phyloP scores from a whole-genome alignment of 768 basidiomycete species.

The Strobilomyces dryophilus region DNA sequence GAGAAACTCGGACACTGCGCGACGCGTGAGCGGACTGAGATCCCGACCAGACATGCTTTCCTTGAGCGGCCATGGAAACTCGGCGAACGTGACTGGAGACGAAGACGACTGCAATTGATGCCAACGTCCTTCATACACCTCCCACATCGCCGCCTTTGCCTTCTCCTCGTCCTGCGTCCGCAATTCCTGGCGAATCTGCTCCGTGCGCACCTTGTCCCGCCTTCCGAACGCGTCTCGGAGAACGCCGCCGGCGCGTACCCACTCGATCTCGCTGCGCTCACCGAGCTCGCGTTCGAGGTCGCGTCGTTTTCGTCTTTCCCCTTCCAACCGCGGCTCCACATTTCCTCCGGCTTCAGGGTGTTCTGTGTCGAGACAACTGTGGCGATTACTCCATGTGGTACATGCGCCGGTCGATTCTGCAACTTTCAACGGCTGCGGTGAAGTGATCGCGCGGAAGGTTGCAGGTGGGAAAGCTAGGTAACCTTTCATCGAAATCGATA shows the following conservation, averaged over 20 bases:
- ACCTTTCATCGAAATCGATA: constrained; percentile 23
- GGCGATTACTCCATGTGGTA: background rate
- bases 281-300: constrained; percentile 40
- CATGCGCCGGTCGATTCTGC: background rate
- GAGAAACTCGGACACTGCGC: constrained; percentile 47
- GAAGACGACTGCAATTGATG: constrained; percentile 31
- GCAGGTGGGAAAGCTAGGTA: constrained; percentile 24
- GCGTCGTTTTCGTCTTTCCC: constrained; percentile 15
- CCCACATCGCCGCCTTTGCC: constrained; percentile 40
- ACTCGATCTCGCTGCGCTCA: constrained; percentile 50
- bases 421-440: background rate
- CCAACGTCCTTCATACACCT: constrained; percentile 55
- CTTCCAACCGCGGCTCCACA: constrained; percentile 6
- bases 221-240: constrained; percentile 47
- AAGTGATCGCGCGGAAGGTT: background rate
- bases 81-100: constrained; percentile 38
- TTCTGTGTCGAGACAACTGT: background rate
- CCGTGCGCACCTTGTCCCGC: constrained; percentile 49
- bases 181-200: constrained; percentile 45
- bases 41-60: constrained; percentile 13
- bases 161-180: constrained; percentile 41
- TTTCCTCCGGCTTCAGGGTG: background rate
- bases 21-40: constrained; percentile 34
- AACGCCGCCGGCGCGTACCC: constrained; percentile 57
- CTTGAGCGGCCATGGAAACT: constrained; percentile 62